Percentiles rank a stretch among this genome's conserved stretches.
Conservation (phyloP, 371 early-diverging fungal species). For the Circinella umbellata region DNA sequence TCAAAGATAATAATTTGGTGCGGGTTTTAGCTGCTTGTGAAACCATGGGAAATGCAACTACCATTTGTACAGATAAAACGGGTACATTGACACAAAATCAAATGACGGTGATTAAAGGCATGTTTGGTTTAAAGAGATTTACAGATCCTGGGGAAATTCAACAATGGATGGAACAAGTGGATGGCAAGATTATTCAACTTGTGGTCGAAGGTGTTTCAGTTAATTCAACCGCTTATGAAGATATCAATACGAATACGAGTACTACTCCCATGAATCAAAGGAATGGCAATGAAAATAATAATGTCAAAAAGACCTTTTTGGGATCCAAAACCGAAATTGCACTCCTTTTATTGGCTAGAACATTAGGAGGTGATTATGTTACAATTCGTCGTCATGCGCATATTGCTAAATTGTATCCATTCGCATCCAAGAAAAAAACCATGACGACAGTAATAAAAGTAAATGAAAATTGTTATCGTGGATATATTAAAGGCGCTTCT, state of each 20-base stretch:
- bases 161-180: conserved; percentile 34
- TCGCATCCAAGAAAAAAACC: conserved; percentile 79
- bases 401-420: conserved; percentile 71
- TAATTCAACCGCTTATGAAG: conserved; percentile 93
- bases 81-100: conserved; percentile 95
- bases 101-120: conserved; percentile 90
- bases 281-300: conserved; percentile 31
- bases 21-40: conserved; percentile 94
- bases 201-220: conserved; percentile 72
- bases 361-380: conserved; percentile 66
- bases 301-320: conserved; percentile 71
- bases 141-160: conserved; percentile 23
- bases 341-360: conserved; percentile 75
- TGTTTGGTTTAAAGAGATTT: conserved; percentile 52
- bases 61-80: conserved; percentile 97
- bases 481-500: conserved; percentile 84
- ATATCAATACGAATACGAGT: conserved; percentile 47
- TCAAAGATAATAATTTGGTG: conserved; percentile 94
- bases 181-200: conserved; percentile 37
- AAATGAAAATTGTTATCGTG: conserved; percentile 47
- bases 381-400: conserved; percentile 60
- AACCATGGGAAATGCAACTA: conserved; percentile 97
- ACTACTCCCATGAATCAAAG: no score
- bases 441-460: conserved; percentile 75
- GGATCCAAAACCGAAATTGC: conserved; percentile 97